Percentiles rank a stretch among this genome's conserved stretches.
Evolutionary conservation across 192 early-diverging fungal genomes (phyloP).

Genomic region (Dispira simplex): DNA sequence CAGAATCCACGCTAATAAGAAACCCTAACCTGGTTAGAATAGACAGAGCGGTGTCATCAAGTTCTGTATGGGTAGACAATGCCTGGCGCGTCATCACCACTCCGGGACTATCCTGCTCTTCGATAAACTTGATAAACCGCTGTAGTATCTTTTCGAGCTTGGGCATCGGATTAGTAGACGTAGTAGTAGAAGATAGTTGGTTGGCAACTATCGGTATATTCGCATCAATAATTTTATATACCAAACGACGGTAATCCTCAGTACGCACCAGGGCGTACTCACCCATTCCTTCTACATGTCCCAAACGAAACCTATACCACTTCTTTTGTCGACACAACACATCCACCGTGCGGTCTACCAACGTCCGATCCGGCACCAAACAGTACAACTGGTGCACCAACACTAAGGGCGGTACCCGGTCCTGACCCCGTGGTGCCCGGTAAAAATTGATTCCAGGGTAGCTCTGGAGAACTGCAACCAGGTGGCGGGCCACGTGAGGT

Average conservation of each 20-base stretch:
- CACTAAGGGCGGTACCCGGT: neutral
- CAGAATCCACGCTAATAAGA: slow-evolving; percentile 1
- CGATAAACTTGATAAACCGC: too few species aligned
- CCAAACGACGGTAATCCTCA: neutral
- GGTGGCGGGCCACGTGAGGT: too few species aligned
- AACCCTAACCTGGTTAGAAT: neutral
- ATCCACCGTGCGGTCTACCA: neutral
- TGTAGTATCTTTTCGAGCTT: too few species aligned
- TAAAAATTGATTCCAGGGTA: too few species aligned
- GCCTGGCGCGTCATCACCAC: too few species aligned
- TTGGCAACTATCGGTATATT: too few species aligned
- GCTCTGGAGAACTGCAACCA: too few species aligned
- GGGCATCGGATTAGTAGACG: too few species aligned
- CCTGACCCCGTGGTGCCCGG: too few species aligned
- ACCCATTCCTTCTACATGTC: neutral
- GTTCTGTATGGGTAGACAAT: too few species aligned
- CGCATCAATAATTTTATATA: neutral
- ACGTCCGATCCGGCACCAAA: neutral
- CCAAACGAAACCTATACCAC: neutral
- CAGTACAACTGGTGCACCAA: slow-evolving; percentile 3
- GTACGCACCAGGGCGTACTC: neutral
- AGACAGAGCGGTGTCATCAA: neutral
- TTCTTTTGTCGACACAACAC: neutral
- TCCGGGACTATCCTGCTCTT: too few species aligned
- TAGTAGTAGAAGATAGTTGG: too few species aligned